A percentile compares a stretch with the other conserved stretches of the same genome.
Conservation (phyloP, 140 eudicot genomes). For the Ambrosia hybrid region DNA sequence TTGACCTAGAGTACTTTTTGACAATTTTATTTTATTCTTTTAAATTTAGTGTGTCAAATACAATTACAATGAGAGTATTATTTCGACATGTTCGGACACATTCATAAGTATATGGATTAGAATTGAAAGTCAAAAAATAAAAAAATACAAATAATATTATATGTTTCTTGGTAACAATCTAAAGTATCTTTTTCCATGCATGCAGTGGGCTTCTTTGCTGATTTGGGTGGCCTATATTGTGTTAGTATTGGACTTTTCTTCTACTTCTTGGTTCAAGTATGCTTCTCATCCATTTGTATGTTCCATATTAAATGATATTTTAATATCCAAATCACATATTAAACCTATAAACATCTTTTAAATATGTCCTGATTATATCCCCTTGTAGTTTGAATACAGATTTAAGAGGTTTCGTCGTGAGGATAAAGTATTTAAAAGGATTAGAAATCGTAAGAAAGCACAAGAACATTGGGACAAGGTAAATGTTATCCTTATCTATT, state of each 20-base stretch:
- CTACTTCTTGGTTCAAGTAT: conserved; percentile 79
- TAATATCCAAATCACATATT: not conserved
- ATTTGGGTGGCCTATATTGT: conserved; percentile 88
- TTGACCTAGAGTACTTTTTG: not conserved
- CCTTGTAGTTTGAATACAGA: conserved; percentile 69
- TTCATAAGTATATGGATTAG: not conserved
- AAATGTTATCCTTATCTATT: conserved; percentile 29
- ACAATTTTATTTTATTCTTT: too few species aligned
- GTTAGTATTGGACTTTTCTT: conserved; percentile 72
- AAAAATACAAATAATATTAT: not conserved
- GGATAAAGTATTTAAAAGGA: conserved; percentile 57
- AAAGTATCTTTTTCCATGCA: conserved; percentile 34
- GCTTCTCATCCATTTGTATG: conserved; percentile 30
- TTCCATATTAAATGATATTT: not conserved
- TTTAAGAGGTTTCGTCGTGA: conserved; percentile 76
- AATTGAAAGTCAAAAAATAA: not conserved
- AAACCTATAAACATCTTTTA: conserved; percentile 12
- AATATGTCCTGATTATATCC: conserved; percentile 12
- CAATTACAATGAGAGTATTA: too few species aligned
- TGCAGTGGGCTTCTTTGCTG: conserved; percentile 95
- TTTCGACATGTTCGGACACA: not conserved
- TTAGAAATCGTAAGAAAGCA: conserved; percentile 71
- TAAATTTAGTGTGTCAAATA: too few species aligned
- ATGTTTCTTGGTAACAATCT: conserved; percentile 19
- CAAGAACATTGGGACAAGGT: conserved; percentile 87